Evolutionary conservation across 208 protist genomes (phyloP), one percentile per base, ranked within the genome.

Genomic region (Strigomonas oncopelti): DNA sequence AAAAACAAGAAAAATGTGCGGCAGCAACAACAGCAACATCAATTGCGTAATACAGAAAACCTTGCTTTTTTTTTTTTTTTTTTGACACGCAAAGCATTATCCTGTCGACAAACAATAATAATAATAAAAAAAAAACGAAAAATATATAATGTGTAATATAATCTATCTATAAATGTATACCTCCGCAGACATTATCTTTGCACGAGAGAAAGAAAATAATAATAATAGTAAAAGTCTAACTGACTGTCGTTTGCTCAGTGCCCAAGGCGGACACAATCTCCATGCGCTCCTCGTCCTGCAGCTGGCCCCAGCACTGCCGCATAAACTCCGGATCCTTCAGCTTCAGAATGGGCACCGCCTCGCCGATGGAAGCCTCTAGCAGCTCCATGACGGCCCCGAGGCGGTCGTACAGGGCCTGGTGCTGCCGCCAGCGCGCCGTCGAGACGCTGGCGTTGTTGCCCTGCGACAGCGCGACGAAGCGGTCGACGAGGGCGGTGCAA

Each of bases 371-470:
- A 5, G 85, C 86, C 73, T 96, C 91, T 1, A 96, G 72, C 36
- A 96, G 68, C 80, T 96, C 88, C 85, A 96, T 89, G 22, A 96
- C 91, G 5, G 85, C 84, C 7, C 85, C 82, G 38, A 96, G 72
- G 0, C 86, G 80, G 53, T 91, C 86, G 58, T 87, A 89, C 24
- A 96, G 74, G 29, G 79, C 68, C 74, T 96, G 85, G 2, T 80
- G 78, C 69, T 93, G 88, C 11, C 91, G 78, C 91, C 91, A 96
- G 70, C 91, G 88, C n/a, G 85, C 68, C 3, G 91, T 94, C 3
- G 91, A 94, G 20, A 84, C 74, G 55, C 75, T 91, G 0, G 84
- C 87, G 62, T 87, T 89, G 70, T 93, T 79, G 27, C 85, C 84
- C 51, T 83, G 73, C 11, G 86, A 90, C 20, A 92, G 80, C 7